These are phyloP conservation scores for Bryopsis sp. DNA, from an alignment of 139 green algal species.

Conservation along the genomic window DNA sequence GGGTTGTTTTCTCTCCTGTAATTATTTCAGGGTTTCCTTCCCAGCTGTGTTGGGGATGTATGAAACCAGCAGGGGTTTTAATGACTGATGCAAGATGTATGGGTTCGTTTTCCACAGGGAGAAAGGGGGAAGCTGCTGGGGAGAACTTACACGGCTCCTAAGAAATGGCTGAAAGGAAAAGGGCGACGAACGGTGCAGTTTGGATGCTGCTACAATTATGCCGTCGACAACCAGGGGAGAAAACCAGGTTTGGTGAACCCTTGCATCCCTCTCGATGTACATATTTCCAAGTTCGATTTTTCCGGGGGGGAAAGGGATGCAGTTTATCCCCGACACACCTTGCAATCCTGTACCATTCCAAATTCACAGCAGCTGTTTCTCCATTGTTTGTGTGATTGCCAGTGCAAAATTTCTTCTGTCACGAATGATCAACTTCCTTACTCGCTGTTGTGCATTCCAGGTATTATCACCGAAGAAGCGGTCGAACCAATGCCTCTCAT, in stretches of 20 bases:
- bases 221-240: slow-evolving; percentile 29
- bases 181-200: slow-evolving; percentile 51
- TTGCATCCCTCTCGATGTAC: no score
- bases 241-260: slow-evolving; percentile 23
- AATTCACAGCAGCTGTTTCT: no score
- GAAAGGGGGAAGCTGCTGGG: slow-evolving; percentile 24
- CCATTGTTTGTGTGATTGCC: no score
- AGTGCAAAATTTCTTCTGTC: no score
- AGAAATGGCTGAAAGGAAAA: slow-evolving; percentile 51
- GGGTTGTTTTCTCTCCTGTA: no score
- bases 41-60: background rate
- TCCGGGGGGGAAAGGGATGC: no score
- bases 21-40: background rate
- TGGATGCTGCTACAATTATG: slow-evolving; percentile 65
- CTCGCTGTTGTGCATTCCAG: background rate
- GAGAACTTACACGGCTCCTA: slow-evolving; percentile 43
- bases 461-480: background rate
- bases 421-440: no score
- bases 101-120: slow-evolving; percentile 8
- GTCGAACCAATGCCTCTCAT: slow-evolving; percentile 7
- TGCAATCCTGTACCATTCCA: no score
- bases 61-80: background rate
- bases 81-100: background rate
- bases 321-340: no score
- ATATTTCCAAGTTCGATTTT: no score